Conservation (phyloP, 768 basidiomycete genomes). For the Mycena alexandri region DNA sequence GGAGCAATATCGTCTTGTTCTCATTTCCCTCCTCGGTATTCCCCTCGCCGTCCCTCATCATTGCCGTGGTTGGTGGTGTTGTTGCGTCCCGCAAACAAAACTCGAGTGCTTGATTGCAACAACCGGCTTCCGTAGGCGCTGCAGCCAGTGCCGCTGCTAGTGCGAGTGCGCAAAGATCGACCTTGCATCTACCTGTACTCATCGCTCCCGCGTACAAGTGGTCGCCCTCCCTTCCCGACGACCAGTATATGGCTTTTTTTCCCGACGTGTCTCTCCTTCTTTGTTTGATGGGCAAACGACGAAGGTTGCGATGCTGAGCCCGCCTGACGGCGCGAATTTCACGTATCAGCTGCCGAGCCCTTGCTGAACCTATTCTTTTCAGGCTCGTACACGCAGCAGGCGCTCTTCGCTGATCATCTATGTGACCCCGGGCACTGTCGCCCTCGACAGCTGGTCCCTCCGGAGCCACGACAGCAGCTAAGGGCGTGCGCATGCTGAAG, state of each 20-base stretch:
- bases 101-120: background rate
- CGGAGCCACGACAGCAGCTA: constrained; percentile 74
- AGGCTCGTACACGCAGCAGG: constrained; percentile 75
- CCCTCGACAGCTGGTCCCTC: constrained; percentile 80
- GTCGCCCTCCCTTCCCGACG: constrained; percentile 79
- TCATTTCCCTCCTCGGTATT: constrained; percentile 58
- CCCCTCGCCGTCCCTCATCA: constrained; percentile 74
- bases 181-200: too few species aligned
- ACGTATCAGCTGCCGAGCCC: too few species aligned
- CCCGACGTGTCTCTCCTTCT: constrained; percentile 53
- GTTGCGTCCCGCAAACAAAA: constrained; percentile 70
- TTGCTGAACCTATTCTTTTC: too few species aligned
- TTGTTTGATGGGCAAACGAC: constrained; percentile 76
- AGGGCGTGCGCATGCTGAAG: background rate
- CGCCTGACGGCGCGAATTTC: constrained; percentile 50
- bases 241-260: constrained; percentile 90
- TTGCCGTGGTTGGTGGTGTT: constrained; percentile 84
- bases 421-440: constrained; percentile 78
- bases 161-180: constrained; percentile 76
- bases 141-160: constrained; percentile 55
- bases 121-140: constrained; percentile 44
- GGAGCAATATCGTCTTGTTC: constrained; percentile 32
- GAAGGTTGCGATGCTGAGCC: constrained; percentile 74
- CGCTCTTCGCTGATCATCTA: constrained; percentile 81
- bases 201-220: constrained; percentile 95